Base-by-base conservation (phyloP, 441 rosid genomes). In the Manihot esculenta region DNA sequence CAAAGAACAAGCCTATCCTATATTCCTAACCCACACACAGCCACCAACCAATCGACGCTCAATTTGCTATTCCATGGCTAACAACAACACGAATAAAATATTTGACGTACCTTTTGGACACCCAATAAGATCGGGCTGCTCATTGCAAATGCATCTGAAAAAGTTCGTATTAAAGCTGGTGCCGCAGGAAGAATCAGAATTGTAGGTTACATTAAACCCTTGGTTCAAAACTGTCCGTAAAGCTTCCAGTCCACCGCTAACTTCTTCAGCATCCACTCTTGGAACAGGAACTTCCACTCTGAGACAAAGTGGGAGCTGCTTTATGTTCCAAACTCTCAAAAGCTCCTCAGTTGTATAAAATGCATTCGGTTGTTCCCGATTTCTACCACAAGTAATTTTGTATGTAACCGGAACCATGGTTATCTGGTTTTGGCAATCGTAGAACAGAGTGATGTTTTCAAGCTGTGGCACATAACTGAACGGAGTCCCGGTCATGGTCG, bases 131-230 rank as follows among this genome's bases (percentile, higher is more conserved):
- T 21, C 0, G 49, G 67, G n/a, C 0, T 9, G 2, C 49, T 50
- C 67, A 42, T 4, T 68, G 54, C 78, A 78, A 11, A 55, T 42
- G 65, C 81, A 78, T 44, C 0, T 20, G 59, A 78, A 78, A n/a
- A 0, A 0, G 7, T 0, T 0, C 50, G 33, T 7, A 33, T 33
- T 7, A 17, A 0, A 12, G 42, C 63, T 27, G 55, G 45, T 45
- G 12, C 69, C 63, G 27, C 74, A 71, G 41, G 41, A 35, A 35
- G 11, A 0, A 15, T 30, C 41, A 18, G 1, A 5, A 18, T 0
- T 0, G 56, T 55, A 72, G 5, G 50, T 10, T 12, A 57, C 69
- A 10, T 45, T 15, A 3, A 72, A 54, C 48, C 57, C 50, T 0
- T 20, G 1, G 62, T 8, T 18, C 11, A 72, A 55, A 35, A 72